phyloP scores from a whole-genome alignment of 495 filamentous ascomycete genomes.

The Trichoderma virens region DNA sequence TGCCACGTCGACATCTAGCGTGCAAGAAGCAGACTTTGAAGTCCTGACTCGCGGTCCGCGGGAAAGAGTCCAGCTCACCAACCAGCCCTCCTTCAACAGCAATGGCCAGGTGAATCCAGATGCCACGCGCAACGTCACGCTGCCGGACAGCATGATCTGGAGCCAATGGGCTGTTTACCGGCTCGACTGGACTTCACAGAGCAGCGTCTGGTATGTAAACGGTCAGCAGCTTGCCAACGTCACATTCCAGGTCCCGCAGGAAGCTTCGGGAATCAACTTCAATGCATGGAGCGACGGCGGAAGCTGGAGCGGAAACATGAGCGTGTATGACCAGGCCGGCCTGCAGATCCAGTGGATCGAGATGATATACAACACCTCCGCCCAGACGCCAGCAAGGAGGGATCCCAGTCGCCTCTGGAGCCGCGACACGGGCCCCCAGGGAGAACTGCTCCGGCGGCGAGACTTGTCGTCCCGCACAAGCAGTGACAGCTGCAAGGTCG shows the following conservation, averaged over 20 bases:
- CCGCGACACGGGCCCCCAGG: background rate
- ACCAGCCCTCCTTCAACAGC: conserved; percentile 52
- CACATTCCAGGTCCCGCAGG: conserved; percentile 53
- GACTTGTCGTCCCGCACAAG: conserved; percentile 10
- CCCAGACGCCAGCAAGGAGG: conserved; percentile 8
- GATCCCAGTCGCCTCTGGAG: background rate
- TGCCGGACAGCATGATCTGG: conserved; percentile 45
- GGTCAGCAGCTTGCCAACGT: conserved; percentile 47
- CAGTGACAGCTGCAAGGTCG: conserved; percentile 25
- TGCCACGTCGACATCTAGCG: conserved; percentile 24
- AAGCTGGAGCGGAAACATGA: conserved; percentile 67
- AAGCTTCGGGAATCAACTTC: conserved; percentile 52
- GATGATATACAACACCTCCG: conserved; percentile 54
- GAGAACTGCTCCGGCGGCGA: conserved; percentile 13
- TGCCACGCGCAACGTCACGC: conserved; percentile 40
- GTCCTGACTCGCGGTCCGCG: conserved; percentile 54
- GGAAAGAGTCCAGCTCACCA: conserved; percentile 58
- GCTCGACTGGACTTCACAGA: conserved; percentile 58
- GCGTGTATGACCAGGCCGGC: conserved; percentile 45
- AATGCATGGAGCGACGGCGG: conserved; percentile 77
- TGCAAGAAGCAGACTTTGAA: conserved; percentile 73
- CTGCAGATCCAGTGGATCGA: conserved; percentile 72
- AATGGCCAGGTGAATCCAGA: conserved; percentile 37
- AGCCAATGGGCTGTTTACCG: conserved; percentile 63
- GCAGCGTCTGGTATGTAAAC: conserved; percentile 64